Conservation (phyloP, 306 rosid species). For the Casuarina glauca region DNA sequence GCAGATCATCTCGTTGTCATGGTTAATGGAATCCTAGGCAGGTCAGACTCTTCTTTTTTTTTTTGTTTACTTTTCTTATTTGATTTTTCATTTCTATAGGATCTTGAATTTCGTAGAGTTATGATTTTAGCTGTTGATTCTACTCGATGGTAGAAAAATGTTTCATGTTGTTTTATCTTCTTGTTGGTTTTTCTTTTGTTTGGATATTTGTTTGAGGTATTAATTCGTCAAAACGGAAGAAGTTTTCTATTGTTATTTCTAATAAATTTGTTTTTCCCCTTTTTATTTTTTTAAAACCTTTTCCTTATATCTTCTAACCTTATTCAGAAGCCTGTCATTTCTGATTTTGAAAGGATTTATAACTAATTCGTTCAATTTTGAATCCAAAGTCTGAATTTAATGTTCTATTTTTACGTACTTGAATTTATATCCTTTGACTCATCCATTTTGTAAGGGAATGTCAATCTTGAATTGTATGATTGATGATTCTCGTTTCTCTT, state of each 20-base stretch:
- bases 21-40: slow-evolving; percentile 95
- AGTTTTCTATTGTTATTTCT: neutral
- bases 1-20: slow-evolving; percentile 89
- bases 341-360: neutral
- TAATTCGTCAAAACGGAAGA: neutral
- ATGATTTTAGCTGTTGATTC: neutral
- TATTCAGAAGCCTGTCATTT: neutral
- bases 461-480: neutral
- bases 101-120: slow-evolving; percentile 5
- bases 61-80: neutral
- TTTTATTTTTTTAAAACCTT: neutral
- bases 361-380: neutral
- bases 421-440: neutral
- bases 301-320: neutral
- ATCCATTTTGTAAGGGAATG: neutral
- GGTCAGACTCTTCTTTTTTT: slow-evolving; percentile 36
- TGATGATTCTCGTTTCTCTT: neutral
- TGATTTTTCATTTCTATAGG: neutral
- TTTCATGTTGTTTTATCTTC: neutral
- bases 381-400: neutral
- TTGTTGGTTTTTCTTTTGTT: neutral
- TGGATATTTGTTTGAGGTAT: neutral
- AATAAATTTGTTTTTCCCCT: neutral
- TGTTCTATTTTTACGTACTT: neutral
- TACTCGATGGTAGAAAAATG: slow-evolving; percentile 18